These are phyloP conservation scores for Nitzschia sp. DNA, from an alignment of 108 stramenopile species.

Conservation along the genomic window DNA sequence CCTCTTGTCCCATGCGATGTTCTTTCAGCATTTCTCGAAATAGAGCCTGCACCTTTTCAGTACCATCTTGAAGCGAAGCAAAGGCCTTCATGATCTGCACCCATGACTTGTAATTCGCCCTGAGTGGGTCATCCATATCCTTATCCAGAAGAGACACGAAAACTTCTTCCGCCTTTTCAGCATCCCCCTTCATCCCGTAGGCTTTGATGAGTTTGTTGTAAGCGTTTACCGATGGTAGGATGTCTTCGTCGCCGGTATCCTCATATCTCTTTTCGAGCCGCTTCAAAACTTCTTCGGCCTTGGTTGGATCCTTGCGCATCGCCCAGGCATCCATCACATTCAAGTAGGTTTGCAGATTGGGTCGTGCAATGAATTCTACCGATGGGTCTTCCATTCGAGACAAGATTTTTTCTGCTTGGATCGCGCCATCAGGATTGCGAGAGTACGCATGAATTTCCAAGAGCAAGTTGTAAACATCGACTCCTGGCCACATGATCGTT, in stretches of 20 bases:
- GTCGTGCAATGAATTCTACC: constrained; percentile 23
- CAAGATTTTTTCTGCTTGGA: constrained; percentile 32
- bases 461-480: constrained; percentile 41
- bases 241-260: constrained; percentile 5
- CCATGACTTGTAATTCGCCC: constrained; percentile 44
- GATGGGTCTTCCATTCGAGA: constrained; percentile 31
- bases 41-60: constrained; percentile 18
- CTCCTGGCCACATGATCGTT: constrained; percentile 20
- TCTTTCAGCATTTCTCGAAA: constrained; percentile 35
- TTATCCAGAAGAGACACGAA: constrained; percentile 25
- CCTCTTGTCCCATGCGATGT: constrained; percentile 29
- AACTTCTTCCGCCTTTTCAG: constrained; percentile 28
- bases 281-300: constrained; percentile 30
- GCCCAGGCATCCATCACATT: constrained; percentile 55
- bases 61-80: not conserved
- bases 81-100: constrained; percentile 47
- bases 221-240: not conserved
- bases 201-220: constrained; percentile 51
- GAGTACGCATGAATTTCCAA: constrained; percentile 41
- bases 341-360: constrained; percentile 36
- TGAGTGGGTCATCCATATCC: not conserved
- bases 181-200: constrained; percentile 25
- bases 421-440: constrained; percentile 15
- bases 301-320: constrained; percentile 29
- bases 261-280: constrained; percentile 21